Evolutionary conservation across 495 filamentous ascomycete species (phyloP).

Genomic region (Cudoniella acicularis): DNA sequence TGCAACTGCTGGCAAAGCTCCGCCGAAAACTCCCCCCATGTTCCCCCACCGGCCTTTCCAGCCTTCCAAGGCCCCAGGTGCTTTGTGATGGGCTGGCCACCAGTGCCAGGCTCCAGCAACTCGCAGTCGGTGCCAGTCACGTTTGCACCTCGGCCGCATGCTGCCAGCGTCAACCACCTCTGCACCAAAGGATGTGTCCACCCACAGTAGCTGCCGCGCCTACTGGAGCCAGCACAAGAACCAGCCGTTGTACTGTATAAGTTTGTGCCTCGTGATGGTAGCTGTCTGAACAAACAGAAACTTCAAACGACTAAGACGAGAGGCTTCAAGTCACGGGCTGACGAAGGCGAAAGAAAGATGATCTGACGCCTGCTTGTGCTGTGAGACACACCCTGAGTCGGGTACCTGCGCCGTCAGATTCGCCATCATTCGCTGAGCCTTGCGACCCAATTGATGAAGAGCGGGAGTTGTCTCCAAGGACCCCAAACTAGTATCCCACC

Average conservation of each 20-base stretch:
- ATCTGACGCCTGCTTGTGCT: slow-evolving; percentile 1
- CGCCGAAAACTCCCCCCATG: no score
- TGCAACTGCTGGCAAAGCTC: no score
- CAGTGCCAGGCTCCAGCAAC: no score
- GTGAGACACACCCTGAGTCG: slow-evolving; percentile 13
- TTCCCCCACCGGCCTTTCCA: neutral
- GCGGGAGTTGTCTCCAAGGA: no score
- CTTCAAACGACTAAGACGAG: neutral
- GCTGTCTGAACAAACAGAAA: slow-evolving; percentile 4
- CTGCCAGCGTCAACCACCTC: no score
- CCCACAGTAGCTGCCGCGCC: neutral
- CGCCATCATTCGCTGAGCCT: neutral
- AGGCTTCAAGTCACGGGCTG: slow-evolving; percentile 1
- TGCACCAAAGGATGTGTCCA: neutral
- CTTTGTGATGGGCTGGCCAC: neutral
- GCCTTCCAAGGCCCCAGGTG: neutral
- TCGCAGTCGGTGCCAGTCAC: no score
- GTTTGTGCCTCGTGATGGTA: neutral
- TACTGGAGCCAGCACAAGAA: neutral
- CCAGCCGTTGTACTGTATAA: neutral
- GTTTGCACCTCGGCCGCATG: neutral
- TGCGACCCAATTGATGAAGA: no score
- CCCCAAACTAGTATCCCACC: neutral
- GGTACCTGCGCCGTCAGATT: slow-evolving; percentile 19
- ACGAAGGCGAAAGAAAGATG: neutral